Base-by-base conservation (phyloP, 768 basidiomycete genomes). In the Naganishia antarctica region DNA sequence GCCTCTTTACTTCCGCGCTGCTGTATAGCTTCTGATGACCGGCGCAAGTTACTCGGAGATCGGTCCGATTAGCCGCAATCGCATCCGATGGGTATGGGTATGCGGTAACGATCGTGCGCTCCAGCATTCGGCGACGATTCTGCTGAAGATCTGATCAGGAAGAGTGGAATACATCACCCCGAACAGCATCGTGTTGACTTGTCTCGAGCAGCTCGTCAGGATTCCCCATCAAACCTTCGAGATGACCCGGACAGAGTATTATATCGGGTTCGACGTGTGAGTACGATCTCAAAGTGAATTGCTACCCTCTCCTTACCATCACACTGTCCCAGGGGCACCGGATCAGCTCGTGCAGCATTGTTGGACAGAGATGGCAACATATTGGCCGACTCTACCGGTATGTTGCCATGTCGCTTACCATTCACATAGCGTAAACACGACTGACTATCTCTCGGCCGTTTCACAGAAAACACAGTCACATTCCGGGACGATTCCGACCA, bases 321-420 rank as follows among this genome's bases (percentile, higher is more conserved):
- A n/a, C 25, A 6, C 21, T 44, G 12, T 25, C 40, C n/a, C 67
- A 89, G 94, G 32, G 96, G 96, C 15, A 97, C 96, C 1, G 92
- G 93, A 64, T 97, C 92, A 23, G 91, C 87, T 7, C 85, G 96
- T 60, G 91, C 91, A 0, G 86, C 85, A 25, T 84, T 99, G 32
- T 84, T 93, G 66, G 83, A 84, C 61, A 70, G 78, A 21, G 81
- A 83, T 46, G 91, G 93, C 43, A 81, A 80, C 32, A 82, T 91
- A 63, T 79, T 87, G 59, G 88, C 90, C 5, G 89, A 91, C 37
- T 84, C 86, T 69, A 87, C 87, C 40, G 71, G 75, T 77, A 49
- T 43, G 73, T 21, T 44, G 28, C 9, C 18, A 9, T 21, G 32
- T 26, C 32, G 50, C 61, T n/a, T n/a, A n/a, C n/a, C n/a, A n/a